Percentiles rank a stretch among this genome's conserved stretches.
Conservation (phyloP, 306 rosid genomes). For the Pterocarpus macrocarpus region DNA sequence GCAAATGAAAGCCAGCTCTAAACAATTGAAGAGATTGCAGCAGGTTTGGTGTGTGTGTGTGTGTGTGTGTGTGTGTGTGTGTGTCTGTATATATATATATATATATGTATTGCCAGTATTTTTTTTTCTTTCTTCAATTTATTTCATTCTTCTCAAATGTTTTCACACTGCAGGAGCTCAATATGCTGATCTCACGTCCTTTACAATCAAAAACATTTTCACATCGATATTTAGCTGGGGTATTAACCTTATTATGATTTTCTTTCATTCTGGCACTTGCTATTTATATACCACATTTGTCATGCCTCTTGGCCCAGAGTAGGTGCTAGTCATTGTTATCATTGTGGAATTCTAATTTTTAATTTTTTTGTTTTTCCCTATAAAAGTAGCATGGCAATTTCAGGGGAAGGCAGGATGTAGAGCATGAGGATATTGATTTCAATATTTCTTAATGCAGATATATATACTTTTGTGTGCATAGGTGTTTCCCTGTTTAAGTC, state of each 20-base stretch:
- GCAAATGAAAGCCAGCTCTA: slow-evolving; percentile 73
- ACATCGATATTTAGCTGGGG: slow-evolving; percentile 92
- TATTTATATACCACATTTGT: slow-evolving; percentile 2
- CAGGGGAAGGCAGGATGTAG: slow-evolving; percentile 8
- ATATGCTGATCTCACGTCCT: slow-evolving; percentile 74
- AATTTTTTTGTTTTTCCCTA: not conserved
- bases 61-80: no score
- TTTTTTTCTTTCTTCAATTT: not conserved
- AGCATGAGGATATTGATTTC: slow-evolving; percentile 27
- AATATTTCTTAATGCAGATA: slow-evolving; percentile 24
- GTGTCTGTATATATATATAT: not conserved
- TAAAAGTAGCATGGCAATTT: slow-evolving; percentile 17
- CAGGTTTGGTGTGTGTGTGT: slow-evolving; percentile 55
- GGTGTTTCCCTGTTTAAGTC: slow-evolving; percentile 13
- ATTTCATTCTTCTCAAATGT: slow-evolving; percentile 25
- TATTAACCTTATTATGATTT: slow-evolving; percentile 46
- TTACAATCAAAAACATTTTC: slow-evolving; percentile 87
- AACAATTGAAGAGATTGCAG: slow-evolving; percentile 72
- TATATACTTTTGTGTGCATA: slow-evolving; percentile 4
- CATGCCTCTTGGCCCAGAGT: slow-evolving; percentile 9
- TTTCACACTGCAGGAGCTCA: slow-evolving; percentile 75
- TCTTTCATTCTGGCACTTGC: not conserved
- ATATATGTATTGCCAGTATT: not conserved
- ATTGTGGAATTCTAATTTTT: slow-evolving; percentile 23
- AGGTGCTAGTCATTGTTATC: not conserved